Conservation (phyloP, 2,329 filamentous ascomycete genomes). For the Diaporthe ampelina region DNA sequence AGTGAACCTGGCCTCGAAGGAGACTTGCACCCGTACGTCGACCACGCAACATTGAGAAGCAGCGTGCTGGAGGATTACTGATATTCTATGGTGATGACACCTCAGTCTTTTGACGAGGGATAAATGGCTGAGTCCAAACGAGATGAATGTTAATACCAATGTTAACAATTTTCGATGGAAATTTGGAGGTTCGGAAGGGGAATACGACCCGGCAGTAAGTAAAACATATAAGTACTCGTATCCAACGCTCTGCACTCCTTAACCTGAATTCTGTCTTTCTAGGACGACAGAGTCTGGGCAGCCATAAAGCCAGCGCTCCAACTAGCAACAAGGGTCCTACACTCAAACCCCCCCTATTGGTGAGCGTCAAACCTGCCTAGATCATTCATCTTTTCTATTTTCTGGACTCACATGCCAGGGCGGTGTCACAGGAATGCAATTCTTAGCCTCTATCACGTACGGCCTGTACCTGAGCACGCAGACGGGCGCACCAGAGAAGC, state of each 20-base stretch:
- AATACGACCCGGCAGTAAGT: background rate
- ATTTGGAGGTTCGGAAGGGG: background rate
- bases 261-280: background rate
- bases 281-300: background rate
- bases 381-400: background rate
- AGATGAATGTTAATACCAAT: too few species aligned
- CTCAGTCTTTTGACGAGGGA: background rate
- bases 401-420: background rate
- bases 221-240: background rate
- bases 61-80: background rate
- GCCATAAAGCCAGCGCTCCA: background rate
- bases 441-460: background rate
- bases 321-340: background rate
- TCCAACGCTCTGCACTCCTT: background rate
- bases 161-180: background rate
- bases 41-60: too few species aligned
- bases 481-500: background rate
- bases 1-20: background rate
- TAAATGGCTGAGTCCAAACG: background rate
- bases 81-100: background rate
- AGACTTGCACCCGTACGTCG: conserved; percentile 1
- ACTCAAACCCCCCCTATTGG: conserved; percentile 4
- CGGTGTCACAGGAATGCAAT: background rate
- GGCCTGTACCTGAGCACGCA: background rate
- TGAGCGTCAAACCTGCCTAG: background rate